These are phyloP conservation scores for Gloeophyllum trabeum DNA, from an alignment of 768 basidiomycete species.

Conservation along the genomic window DNA sequence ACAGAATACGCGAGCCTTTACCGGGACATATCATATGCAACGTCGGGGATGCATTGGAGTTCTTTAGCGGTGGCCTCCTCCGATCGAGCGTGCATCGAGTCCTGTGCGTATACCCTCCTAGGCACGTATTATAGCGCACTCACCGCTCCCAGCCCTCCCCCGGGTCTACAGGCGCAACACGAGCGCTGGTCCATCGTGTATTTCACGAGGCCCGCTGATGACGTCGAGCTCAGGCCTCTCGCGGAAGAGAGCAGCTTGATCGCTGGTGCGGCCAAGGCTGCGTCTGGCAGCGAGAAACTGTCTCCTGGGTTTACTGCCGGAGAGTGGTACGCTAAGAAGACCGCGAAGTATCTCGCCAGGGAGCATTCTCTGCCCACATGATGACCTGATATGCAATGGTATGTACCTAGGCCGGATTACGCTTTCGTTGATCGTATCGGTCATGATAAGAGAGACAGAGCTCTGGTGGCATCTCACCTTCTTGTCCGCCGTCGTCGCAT, in stretches of 20 bases:
- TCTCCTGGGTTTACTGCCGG: neutral
- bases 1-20: constrained; percentile 19
- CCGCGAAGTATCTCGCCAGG: neutral
- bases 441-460: too few relatives aligned
- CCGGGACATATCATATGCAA: constrained; percentile 34
- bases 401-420: too few relatives aligned
- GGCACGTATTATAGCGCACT: neutral
- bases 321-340: neutral
- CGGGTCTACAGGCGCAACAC: constrained; percentile 18
- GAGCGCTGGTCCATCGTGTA: constrained; percentile 22
- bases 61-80: constrained; percentile 34
- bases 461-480: too few relatives aligned
- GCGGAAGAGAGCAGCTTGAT: constrained; percentile 13
- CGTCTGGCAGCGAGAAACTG: neutral
- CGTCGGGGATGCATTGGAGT: constrained; percentile 30
- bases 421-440: too few relatives aligned
- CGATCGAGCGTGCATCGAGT: constrained; percentile 32
- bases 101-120: constrained; percentile 16
- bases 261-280: constrained; percentile 8
- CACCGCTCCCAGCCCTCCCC: constrained; percentile 23
- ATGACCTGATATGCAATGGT: too few relatives aligned
- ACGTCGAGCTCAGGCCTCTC: constrained; percentile 18
- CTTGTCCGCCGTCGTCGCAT: too few relatives aligned
- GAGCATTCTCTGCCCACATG: neutral
- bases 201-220: constrained; percentile 22